Conservation (phyloP, 768 basidiomycete genomes). For the Hericium rajendrae region DNA sequence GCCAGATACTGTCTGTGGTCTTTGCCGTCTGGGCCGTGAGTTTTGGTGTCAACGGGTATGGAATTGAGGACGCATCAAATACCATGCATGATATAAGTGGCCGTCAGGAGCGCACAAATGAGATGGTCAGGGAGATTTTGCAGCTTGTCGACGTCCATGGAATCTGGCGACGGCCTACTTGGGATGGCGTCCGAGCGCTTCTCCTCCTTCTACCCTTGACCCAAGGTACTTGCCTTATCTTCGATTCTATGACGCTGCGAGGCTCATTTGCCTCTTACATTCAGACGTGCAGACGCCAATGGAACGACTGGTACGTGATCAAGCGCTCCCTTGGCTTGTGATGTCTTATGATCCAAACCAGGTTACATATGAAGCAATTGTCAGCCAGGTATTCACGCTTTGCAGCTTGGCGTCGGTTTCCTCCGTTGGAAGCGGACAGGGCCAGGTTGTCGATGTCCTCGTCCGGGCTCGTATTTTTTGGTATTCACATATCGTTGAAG, state of each 20-base stretch:
- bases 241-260: too few species aligned
- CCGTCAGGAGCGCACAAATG: constrained; percentile 47
- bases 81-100: constrained; percentile 27
- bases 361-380: constrained; percentile 70
- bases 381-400: constrained; percentile 74
- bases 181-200: constrained; percentile 80
- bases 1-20: constrained; percentile 66
- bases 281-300: constrained; percentile 35
- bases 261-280: not conserved
- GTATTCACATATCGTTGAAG: constrained; percentile 83
- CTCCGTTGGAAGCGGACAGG: constrained; percentile 38
- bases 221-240: constrained; percentile 45
- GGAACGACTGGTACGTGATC: constrained; percentile 30
- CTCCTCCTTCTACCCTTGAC: constrained; percentile 76
- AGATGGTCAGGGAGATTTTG: constrained; percentile 70
- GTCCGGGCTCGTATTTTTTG: constrained; percentile 78
- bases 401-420: constrained; percentile 45
- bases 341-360: constrained; percentile 26
- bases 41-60: constrained; percentile 78
- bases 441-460: constrained; percentile 45
- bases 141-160: constrained; percentile 73
- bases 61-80: constrained; percentile 37
- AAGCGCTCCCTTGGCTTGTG: not conserved
- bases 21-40: constrained; percentile 86
- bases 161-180: constrained; percentile 69